Base-by-base conservation (phyloP, 2,329 filamentous ascomycete genomes). In the Emergomyces africanus region DNA sequence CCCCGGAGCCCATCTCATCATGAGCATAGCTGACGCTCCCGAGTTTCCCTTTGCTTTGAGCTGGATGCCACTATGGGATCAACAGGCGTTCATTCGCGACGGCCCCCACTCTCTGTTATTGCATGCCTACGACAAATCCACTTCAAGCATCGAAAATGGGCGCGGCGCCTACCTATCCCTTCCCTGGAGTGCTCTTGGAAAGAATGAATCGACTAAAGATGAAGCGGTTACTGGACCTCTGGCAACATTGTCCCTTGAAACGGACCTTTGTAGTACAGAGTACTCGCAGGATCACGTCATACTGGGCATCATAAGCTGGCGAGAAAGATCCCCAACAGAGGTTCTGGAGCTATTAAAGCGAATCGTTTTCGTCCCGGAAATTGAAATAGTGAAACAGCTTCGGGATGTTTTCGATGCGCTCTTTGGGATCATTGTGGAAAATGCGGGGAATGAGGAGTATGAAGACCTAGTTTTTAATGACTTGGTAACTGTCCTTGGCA, bases 331-430 rank as follows among this genome's bases (percentile, higher is more conserved):
- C 0, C 81, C 85, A 51, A 84, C 85, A 33, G 84, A 91, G 41
- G 79, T 97, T 1, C 79, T 88, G 0, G 80, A 84, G 28, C 77
- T 95, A 0, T 76, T 99, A 48, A 87, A 88, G 69, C 86, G 91
- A 64, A 83, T 97, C 54, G 85, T 91, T 23, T 97, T 97, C 65
- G 91, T 99, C 0, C 89, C 94, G 0, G 94, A 99, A 70, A 96
- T 97, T 59, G 95, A 99, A 73, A 89, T 99, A 39, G 94, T 99
- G 62, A 99, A 97, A 76, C 81, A 97, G 48, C 77, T 97, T 8
- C 87, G 83, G 63, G 88, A 95, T 66, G 90, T 97, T 0, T 86
- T 99, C 57, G 89, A 96, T 71, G 84, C 90, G 0, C 81, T 99
- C 0, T 99, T 99, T 69, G 87, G 89, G 5, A 90, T 96, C 33